Evolutionary conservation across 768 basidiomycete genomes (phyloP), one percentile per base, ranked within the genome.

Genomic region (Amanita rubescens): DNA sequence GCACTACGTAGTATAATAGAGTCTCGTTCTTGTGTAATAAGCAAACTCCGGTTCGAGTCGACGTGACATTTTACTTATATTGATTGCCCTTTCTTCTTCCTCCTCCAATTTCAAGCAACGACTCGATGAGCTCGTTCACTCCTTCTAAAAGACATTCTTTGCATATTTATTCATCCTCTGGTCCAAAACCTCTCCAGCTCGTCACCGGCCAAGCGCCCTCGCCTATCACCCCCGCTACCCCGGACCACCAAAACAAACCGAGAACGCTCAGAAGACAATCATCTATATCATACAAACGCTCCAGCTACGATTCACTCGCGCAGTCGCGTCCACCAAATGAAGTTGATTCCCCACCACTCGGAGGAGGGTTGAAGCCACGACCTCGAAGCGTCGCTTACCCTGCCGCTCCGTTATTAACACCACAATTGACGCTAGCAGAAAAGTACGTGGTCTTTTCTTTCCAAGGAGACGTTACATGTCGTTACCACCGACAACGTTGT

Each of bases 341-440:
- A n/a, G 17, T 20, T 3, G 37, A 38, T 24, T 44, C 19, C 3
- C 4, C 41, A 14, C 19, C 19, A 32, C n/a, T 49, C 41, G 3
- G 27, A 11, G 14, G 32, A 49, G 33, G 9, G 5, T 11, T 7
- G 25, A 52, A 52, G 11, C 20, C 43, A 22, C 34, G 52, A 19
- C 52, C 52, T 7, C 17, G 25, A 32, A 42, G 39, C 15, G 5
- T 53, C 7, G 34, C 34, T 8, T 53, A 45, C 37, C 34, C 49
- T 27, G 14, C 12, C 12, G 4, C 17, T 1, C 41, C 43, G 17
- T 8, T 30, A 8, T 30, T 30, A 8, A 30, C 27, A 27, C 69
- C 70, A n/a, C 82, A 81, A 14, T 59, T 72, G 51, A 91, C 88
- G 0, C 65, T 90, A 51, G 77, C 79, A 46, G 89, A 90, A 69